Conservation (phyloP, 164 flowering plant species). For the Berberis thunbergii region DNA sequence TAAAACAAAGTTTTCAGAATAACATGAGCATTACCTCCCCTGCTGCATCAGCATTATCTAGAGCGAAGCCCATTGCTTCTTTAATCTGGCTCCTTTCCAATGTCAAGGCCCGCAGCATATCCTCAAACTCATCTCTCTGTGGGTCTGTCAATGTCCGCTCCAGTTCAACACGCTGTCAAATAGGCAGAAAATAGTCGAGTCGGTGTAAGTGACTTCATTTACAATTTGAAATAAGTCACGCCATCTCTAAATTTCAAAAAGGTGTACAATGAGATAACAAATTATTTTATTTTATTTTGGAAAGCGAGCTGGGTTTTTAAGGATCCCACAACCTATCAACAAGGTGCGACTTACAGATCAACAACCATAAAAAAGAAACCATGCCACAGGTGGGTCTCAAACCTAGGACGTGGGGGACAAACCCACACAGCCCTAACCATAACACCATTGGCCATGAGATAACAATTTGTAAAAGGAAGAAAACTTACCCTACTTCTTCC, state of each 20-base stretch:
- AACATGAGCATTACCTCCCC: conserved; percentile 71
- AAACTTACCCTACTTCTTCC: conserved; percentile 89
- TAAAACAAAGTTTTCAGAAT: neutral
- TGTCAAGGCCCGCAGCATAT: conserved; percentile 91
- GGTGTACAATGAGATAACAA: neutral
- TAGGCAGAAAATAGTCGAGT: neutral
- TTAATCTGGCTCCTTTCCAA: conserved; percentile 90
- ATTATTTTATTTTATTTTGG: too few relatives aligned
- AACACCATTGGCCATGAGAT: too few relatives aligned
- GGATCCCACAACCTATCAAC: too few relatives aligned
- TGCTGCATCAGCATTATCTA: conserved; percentile 99
- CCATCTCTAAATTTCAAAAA: neutral
- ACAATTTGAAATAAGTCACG: neutral
- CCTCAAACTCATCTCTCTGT: conserved; percentile 98
- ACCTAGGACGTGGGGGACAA: too few relatives aligned
- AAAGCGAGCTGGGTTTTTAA: too few relatives aligned
- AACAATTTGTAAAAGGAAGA: too few relatives aligned
- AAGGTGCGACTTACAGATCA: too few relatives aligned
- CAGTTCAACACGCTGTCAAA: conserved; percentile 72
- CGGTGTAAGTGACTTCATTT: neutral
- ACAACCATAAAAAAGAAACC: too few relatives aligned
- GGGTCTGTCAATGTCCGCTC: conserved; percentile 85
- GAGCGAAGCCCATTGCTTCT: conserved; percentile 96
- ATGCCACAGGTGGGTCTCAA: too few relatives aligned
- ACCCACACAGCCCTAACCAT: too few relatives aligned